A percentile compares a stretch with the other conserved stretches of the same genome.
phyloP scores from a whole-genome alignment of 306 rosid genomes.

The Senna siamea region DNA sequence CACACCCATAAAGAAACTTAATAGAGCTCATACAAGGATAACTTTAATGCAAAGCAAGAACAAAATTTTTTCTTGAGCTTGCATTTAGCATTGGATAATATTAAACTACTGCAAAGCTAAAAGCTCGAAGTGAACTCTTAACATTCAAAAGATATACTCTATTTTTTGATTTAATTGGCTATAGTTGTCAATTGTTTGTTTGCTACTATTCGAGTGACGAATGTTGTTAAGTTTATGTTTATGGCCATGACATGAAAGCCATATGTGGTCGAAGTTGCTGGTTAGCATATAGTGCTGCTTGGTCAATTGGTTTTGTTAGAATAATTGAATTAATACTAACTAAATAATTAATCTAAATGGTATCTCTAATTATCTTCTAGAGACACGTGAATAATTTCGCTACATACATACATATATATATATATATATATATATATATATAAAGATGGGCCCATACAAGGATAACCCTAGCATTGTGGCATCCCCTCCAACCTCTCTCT shows the following conservation, averaged over 20 bases:
- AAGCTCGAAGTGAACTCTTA: conserved; percentile 33
- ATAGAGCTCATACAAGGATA: conserved; percentile 39
- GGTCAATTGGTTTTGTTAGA: conserved; percentile 74
- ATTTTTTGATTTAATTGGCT: conserved; percentile 16
- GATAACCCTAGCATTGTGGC: too few species aligned
- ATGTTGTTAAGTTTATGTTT: conserved; percentile 56
- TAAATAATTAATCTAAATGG: too few species aligned
- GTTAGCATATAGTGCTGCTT: conserved; percentile 50
- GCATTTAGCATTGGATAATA: conserved; percentile 32
- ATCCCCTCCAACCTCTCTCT: too few species aligned
- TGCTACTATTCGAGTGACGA: conserved; percentile 53
- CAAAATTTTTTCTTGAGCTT: neutral
- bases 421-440: too few species aligned
- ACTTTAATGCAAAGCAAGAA: conserved; percentile 32
- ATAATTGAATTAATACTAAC: too few species aligned
- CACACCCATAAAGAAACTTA: conserved; percentile 23
- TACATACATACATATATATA: too few species aligned
- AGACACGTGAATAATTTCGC: too few species aligned
- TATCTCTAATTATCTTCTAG: too few species aligned
- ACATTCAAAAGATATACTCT: conserved; percentile 30
- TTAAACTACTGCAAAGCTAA: conserved; percentile 32
- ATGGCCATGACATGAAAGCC: conserved; percentile 83
- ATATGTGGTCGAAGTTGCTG: conserved; percentile 69
- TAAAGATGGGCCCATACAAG: too few species aligned
- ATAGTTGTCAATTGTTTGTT: conserved; percentile 50